Evolutionary conservation across 768 basidiomycete genomes (phyloP), one percentile per base, ranked within the genome.

Genomic region (Pleurotus salmoneostramineus): DNA sequence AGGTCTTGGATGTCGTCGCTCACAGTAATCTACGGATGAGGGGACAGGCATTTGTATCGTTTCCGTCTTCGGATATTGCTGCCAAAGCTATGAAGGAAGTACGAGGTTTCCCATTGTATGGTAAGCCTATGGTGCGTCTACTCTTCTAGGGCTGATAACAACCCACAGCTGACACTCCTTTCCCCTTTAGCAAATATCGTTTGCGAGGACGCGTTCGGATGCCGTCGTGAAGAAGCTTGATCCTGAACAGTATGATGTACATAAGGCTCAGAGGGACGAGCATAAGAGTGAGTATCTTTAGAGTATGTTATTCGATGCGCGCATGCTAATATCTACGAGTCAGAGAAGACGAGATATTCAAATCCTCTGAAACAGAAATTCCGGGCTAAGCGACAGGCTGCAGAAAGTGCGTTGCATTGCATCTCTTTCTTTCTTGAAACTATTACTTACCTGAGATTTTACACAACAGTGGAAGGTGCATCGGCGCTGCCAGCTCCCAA

Each of bases 31-130:
- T 99, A 60, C 87, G 97, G 40, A 99, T 99, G 97, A 83, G 97
- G 40, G 97, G 97, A 12, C 97, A 99, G 74, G 97, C 97, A 3
- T 99, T 99, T 68, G 93, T 99, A 37, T 93, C 92, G 37, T 97
- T 99, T 71, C 80, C 81, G 57, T 85, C 85, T 35, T 77, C 85
- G 54, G 93, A 98, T 58, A 82, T 83, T 58, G 97, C 97, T 36
- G 79, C 81, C 66, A 90, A 88, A 71, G 96, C 96, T 5, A 79
- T 91, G 82, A 93, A 84, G 77, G 97, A 99, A 71, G 94, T 98
- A 42, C 82, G 87, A 60, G 85, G 93, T 37, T 98, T 99, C 70
- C 97, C 97, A 12, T 70, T 99, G 49, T 98, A 98, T 66, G 92
- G 92, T 3, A 96, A 96, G 70, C 93, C 97, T 1, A 95, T 99